phyloP scores from a whole-genome alignment of 805 yeast species.

The Wickerhamomyces kurtzmanii region DNA sequence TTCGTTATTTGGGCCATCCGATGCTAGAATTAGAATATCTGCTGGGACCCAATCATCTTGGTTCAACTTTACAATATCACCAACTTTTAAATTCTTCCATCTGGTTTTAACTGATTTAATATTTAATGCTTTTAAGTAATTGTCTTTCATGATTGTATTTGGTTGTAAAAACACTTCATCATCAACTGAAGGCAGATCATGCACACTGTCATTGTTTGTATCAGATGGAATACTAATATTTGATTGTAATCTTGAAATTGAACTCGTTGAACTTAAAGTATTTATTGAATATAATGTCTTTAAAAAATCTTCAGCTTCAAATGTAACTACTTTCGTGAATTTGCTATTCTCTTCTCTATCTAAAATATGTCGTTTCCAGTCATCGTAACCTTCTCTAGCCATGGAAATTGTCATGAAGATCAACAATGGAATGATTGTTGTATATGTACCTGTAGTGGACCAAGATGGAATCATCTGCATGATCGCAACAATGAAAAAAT shows the following conservation, averaged over 20 bases:
- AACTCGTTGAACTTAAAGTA: constrained; percentile 3
- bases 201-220: background rate
- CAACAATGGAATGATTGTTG: constrained; percentile 84
- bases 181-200: background rate
- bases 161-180: constrained; percentile 5
- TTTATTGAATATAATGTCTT: constrained; percentile 4
- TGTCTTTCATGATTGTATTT: constrained; percentile 18
- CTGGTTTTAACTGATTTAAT: constrained; percentile 14
- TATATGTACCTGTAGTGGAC: constrained; percentile 94
- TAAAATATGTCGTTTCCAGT: constrained; percentile 74
- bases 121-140: constrained; percentile 15
- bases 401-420: constrained; percentile 85
- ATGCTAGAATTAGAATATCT: constrained; percentile 66
- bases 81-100: constrained; percentile 85
- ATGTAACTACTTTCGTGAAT: constrained; percentile 27
- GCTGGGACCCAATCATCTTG: constrained; percentile 95
- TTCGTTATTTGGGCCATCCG: constrained; percentile 51
- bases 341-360: constrained; percentile 80
- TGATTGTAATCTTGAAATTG: constrained; percentile 8
- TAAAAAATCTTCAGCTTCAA: constrained; percentile 9
- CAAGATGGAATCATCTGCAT: constrained; percentile 94
- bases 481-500: constrained; percentile 82
- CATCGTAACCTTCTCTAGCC: constrained; percentile 90
- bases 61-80: constrained; percentile 64
- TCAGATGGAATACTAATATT: constrained; percentile 3